Evolutionary conservation across 2,329 filamentous ascomycete species (phyloP), one percentile per base, ranked within the genome.

Genomic region (Botrytis fragariae): DNA sequence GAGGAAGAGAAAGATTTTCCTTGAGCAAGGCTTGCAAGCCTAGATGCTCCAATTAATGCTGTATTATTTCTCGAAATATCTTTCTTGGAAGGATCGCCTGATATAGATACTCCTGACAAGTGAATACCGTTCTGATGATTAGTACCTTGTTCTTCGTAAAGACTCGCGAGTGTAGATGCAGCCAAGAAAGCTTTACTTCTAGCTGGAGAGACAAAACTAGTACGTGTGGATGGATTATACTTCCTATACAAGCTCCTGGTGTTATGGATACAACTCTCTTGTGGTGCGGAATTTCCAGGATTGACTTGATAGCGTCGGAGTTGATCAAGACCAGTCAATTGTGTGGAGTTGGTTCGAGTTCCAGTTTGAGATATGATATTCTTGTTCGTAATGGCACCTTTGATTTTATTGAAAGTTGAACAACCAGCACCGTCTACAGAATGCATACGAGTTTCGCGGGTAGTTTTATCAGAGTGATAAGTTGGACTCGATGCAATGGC

Each of bases 351-450:
- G 18, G 18, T 32, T 32, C 29, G 63, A 32, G 12, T 61, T 69
- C 39, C 20, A 9, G 29, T 25, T 29, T 37, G 29, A 51, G 42
- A 20, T 12, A 48, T 71, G 42, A 9, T 65, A 20, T 54, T 71
- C n/a, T 70, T 54, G 42, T 74, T 63, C 25, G 64, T 37, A 22
- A 72, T 60, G 10, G 64, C 10, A 20, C 65, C 25, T 37, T 74
- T 74, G 25, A 45, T n/a, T 37, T 48, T 72, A 65, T 67, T 75
- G 29, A 71, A 25, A 63, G 62, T 63, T 48, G 76, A 76, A 35
- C 69, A 74, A 57, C 65, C 72, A 68, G 76, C 75, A n/a, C 77
- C 75, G 69, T 79, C 77, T 20, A 69, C 74, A 16, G 75, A 77
- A 51, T 69, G 6, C 20, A 69, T 69, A 22, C 3, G 25, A 42